These are phyloP conservation scores for Peronospora farinosa DNA, from an alignment of 352 stramenopile genomes.

Conservation along the genomic window DNA sequence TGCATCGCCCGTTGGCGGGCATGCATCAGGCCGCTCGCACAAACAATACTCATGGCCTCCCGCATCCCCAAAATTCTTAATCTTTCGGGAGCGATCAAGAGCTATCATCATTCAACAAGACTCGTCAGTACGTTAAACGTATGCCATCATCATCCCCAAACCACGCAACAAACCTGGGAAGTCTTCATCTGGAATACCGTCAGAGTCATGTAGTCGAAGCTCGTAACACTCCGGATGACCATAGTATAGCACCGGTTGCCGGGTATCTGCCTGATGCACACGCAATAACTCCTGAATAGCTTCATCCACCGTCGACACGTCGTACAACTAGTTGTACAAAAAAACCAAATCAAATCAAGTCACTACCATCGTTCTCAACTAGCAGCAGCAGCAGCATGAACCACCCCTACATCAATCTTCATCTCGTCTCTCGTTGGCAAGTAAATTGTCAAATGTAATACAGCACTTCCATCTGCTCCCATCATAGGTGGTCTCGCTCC, in stretches of 20 bases:
- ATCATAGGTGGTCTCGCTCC: constrained; percentile 55
- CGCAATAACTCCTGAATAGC: constrained; percentile 80
- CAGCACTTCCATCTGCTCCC: constrained; percentile 49
- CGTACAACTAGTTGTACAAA: constrained; percentile 63
- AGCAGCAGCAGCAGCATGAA: neutral
- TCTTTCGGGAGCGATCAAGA: constrained; percentile 78
- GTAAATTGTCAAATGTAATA: constrained; percentile 83
- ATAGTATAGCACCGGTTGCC: constrained; percentile 73
- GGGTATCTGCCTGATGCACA: constrained; percentile 55
- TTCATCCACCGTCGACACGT: constrained; percentile 82
- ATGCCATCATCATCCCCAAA: neutral
- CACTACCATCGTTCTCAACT: neutral
- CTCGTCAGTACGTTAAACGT: constrained; percentile 2
- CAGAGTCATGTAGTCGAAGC: constrained; percentile 72
- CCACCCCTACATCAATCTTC: constrained; percentile 76
- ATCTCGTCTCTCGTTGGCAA: constrained; percentile 77
- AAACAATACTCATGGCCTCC: constrained; percentile 84
- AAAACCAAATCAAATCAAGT: neutral
- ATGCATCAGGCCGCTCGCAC: constrained; percentile 80
- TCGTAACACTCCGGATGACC: constrained; percentile 85
- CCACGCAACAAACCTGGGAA: constrained; percentile 50
- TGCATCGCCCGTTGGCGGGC: constrained; percentile 58
- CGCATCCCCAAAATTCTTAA: constrained; percentile 88
- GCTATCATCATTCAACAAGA: constrained; percentile 27
- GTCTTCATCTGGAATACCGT: constrained; percentile 82